Evolutionary conservation across 208 protist species (phyloP).

Genomic region (Leishmania aethiopica): DNA sequence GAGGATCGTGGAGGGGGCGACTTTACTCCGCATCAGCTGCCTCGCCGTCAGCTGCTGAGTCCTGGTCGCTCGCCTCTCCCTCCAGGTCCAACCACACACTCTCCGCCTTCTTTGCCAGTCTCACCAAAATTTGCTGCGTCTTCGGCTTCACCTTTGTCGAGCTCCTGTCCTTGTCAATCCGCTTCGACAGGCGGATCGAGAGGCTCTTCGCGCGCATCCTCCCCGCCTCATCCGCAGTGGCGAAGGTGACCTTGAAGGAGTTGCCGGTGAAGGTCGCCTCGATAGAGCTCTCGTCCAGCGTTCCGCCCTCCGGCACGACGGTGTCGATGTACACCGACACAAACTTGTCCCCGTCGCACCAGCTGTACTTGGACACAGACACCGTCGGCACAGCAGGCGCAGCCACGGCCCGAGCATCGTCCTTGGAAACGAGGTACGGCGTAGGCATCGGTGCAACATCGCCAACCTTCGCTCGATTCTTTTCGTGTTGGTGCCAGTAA

Average conservation of each 20-base stretch:
- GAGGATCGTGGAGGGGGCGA: background rate
- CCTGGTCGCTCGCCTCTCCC: constrained; percentile 41
- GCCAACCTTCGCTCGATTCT: constrained; percentile 76
- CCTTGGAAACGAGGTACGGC: constrained; percentile 63
- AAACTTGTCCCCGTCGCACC: constrained; percentile 64
- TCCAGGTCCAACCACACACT: constrained; percentile 68
- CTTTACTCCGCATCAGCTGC: constrained; percentile 3
- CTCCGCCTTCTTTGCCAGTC: constrained; percentile 54
- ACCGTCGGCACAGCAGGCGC: constrained; percentile 9
- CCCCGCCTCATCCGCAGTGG: constrained; percentile 29
- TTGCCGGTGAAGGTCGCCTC: constrained; percentile 41
- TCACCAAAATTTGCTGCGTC: constrained; percentile 59
- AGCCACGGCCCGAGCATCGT: constrained; percentile 17
- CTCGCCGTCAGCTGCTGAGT: constrained; percentile 17
- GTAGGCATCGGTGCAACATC: constrained; percentile 83
- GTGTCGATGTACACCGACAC: constrained; percentile 78
- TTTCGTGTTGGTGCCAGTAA: constrained; percentile 90
- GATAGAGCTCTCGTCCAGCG: constrained; percentile 41
- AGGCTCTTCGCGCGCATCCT: constrained; percentile 42
- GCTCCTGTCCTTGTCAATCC: constrained; percentile 47
- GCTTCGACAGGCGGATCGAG: constrained; percentile 44
- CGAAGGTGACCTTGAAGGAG: constrained; percentile 39
- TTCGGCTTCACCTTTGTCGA: constrained; percentile 60
- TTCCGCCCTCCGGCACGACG: constrained; percentile 29
- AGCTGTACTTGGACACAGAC: constrained; percentile 74